Conservation (phyloP, 2,329 filamentous ascomycete species). For the Xylariaceae sp. region DNA sequence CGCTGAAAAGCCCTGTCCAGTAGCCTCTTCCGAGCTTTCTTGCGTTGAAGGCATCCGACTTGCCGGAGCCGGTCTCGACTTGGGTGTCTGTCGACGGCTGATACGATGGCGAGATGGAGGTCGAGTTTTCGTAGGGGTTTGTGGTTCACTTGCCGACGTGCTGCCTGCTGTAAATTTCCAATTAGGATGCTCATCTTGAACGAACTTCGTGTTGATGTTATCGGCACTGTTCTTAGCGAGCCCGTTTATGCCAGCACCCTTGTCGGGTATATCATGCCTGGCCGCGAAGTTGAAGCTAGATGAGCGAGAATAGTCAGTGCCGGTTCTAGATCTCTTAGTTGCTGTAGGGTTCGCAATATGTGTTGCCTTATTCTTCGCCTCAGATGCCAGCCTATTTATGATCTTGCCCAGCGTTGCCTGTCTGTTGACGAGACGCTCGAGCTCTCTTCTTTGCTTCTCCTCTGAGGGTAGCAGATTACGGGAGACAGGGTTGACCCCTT, state of each 20-base stretch:
- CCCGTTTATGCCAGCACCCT: conserved; percentile 41
- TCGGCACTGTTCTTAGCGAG: conserved; percentile 58
- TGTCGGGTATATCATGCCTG: conserved; percentile 46
- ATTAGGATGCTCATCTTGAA: conserved; percentile 48
- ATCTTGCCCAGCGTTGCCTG: conserved; percentile 12
- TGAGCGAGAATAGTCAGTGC: conserved; percentile 40
- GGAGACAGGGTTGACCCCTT: conserved; percentile 16
- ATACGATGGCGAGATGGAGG: conserved; percentile 45
- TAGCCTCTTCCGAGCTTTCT: conserved; percentile 30
- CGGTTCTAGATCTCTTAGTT: conserved; percentile 15
- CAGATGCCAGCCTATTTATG: neutral
- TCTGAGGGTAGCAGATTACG: conserved; percentile 41
- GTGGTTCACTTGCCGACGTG: conserved; percentile 33
- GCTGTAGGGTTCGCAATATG: neutral
- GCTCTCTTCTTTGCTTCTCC: conserved; percentile 42
- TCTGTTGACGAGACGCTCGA: conserved; percentile 43
- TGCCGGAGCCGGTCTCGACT: conserved; percentile 26
- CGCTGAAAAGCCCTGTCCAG: conserved; percentile 48
- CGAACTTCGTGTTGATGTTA: conserved; percentile 65
- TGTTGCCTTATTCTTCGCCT: conserved; percentile 1
- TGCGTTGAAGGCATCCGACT: conserved; percentile 26
- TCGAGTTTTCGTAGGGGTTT: conserved; percentile 39
- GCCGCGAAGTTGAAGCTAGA: conserved; percentile 56
- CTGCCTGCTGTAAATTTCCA: conserved; percentile 59
- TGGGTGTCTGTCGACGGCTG: conserved; percentile 44